Conservation (phyloP, 169 alveolate species). For the Plasmodium relictum region DNA sequence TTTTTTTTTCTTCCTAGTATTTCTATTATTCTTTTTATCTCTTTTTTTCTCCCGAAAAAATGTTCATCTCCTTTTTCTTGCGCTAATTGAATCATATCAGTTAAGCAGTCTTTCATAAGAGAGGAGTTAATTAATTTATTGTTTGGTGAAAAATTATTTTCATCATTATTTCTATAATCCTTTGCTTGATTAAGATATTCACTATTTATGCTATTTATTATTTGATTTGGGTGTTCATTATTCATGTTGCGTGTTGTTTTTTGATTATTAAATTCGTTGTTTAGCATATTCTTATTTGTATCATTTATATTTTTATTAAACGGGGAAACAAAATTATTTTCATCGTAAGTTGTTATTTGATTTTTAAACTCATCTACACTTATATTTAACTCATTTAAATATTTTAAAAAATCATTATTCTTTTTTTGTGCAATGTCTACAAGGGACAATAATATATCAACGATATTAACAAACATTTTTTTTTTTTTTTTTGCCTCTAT, state of each 20-base stretch:
- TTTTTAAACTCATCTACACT: slow-evolving; percentile 44
- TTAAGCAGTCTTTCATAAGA: slow-evolving; percentile 52
- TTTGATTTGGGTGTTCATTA: slow-evolving; percentile 20
- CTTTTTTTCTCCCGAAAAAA: slow-evolving; percentile 82
- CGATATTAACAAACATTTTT: slow-evolving; percentile 53
- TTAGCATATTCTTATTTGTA: neutral
- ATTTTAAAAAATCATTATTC: slow-evolving; percentile 32
- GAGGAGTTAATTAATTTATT: slow-evolving; percentile 19
- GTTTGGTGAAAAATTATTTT: slow-evolving; percentile 17
- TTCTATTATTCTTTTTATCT: slow-evolving; percentile 84
- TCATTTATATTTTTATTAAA: neutral
- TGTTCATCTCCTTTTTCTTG: slow-evolving; percentile 41
- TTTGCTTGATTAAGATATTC: slow-evolving; percentile 52
- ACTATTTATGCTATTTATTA: slow-evolving; percentile 30
- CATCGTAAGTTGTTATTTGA: slow-evolving; percentile 31
- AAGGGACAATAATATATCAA: slow-evolving; percentile 56
- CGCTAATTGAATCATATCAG: slow-evolving; percentile 53
- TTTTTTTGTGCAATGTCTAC: slow-evolving; percentile 30
- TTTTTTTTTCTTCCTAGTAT: slow-evolving; percentile 87
- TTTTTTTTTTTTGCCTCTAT: slow-evolving; percentile 63
- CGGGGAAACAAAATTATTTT: neutral
- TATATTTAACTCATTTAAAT: slow-evolving; percentile 53
- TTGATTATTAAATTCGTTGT: neutral
- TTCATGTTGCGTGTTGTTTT: neutral
- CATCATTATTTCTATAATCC: slow-evolving; percentile 50